These are phyloP conservation scores for Sphagnum fallax DNA, from an alignment of 228 moss, liverwort and hornwort genomes.

Conservation along the genomic window DNA sequence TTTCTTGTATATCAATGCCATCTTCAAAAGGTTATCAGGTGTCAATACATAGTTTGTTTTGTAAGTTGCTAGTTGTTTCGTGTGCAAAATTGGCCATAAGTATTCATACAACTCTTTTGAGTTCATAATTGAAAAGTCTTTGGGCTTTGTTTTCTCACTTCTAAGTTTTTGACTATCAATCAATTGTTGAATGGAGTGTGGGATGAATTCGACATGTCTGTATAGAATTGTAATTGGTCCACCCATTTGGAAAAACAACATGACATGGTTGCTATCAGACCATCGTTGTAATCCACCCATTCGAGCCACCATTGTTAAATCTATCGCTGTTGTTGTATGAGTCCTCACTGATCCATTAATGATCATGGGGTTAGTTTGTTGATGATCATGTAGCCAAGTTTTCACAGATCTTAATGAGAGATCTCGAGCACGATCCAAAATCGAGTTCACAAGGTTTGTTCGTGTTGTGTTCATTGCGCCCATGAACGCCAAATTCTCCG, in stretches of 20 bases:
- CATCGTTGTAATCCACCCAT: conserved; percentile 50
- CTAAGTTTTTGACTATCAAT: conserved; percentile 35
- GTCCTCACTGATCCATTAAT: too few relatives aligned
- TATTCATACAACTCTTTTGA: conserved; percentile 42
- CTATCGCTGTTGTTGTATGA: conserved; percentile 21
- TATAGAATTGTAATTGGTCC: conserved; percentile 44
- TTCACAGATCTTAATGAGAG: conserved; percentile 52
- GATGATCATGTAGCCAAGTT: conserved; percentile 62
- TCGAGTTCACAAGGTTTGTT: conserved; percentile 29
- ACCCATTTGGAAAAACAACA: conserved; percentile 52
- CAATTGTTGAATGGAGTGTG: conserved; percentile 30
- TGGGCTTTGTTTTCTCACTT: conserved; percentile 25
- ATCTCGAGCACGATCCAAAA: conserved; percentile 42
- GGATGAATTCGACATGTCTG: conserved; percentile 31
- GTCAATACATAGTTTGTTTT: conserved; percentile 45
- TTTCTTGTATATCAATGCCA: conserved; percentile 53
- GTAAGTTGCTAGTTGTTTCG: conserved; percentile 13
- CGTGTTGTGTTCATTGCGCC: conserved; percentile 25
- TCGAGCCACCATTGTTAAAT: conserved; percentile 38
- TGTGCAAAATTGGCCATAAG: conserved; percentile 53
- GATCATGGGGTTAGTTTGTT: conserved; percentile 8
- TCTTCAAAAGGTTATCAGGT: conserved; percentile 55
- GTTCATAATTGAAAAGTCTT: conserved; percentile 39
- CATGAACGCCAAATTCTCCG: conserved; percentile 45
- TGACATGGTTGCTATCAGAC: conserved; percentile 59